Percentiles rank a stretch among this genome's conserved stretches.
phyloP scores from a whole-genome alignment of 192 early-diverging fungal species.

The Geranomyces michiganensis region DNA sequence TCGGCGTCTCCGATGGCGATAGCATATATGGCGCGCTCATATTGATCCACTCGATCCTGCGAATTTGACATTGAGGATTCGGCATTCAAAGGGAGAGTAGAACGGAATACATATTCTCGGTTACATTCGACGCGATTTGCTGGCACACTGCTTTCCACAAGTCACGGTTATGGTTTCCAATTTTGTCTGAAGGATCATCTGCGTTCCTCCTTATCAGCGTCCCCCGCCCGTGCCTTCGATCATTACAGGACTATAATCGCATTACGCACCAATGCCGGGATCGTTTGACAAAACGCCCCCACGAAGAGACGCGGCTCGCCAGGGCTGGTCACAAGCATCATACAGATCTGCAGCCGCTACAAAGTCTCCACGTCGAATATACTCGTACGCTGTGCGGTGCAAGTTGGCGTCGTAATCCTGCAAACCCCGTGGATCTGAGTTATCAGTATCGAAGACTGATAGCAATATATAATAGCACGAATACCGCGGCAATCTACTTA shows the following conservation, averaged over 20 bases:
- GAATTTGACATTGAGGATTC: too few species aligned
- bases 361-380: constrained; percentile 72
- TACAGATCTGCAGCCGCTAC: constrained; percentile 73
- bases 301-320: constrained; percentile 77
- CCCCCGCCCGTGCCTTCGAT: not conserved
- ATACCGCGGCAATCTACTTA: not conserved
- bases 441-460: not conserved
- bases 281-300: constrained; percentile 67
- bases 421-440: not conserved
- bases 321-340: constrained; percentile 70
- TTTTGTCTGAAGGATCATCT: constrained; percentile 15
- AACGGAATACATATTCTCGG: not conserved
- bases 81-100: too few species aligned
- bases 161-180: constrained; percentile 65
- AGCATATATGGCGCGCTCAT: constrained; percentile 81
- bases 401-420: constrained; percentile 59
- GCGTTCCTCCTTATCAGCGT: not conserved
- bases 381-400: constrained; percentile 71
- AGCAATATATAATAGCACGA: not conserved
- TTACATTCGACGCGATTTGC: constrained; percentile 55
- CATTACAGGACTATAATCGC: not conserved
- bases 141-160: constrained; percentile 71
- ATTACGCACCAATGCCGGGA: constrained; percentile 43
- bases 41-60: constrained; percentile 47
- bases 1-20: constrained; percentile 72